Base-by-base conservation (phyloP, 2,329 filamentous ascomycete species). In the Scolecobasidium constrictum region DNA sequence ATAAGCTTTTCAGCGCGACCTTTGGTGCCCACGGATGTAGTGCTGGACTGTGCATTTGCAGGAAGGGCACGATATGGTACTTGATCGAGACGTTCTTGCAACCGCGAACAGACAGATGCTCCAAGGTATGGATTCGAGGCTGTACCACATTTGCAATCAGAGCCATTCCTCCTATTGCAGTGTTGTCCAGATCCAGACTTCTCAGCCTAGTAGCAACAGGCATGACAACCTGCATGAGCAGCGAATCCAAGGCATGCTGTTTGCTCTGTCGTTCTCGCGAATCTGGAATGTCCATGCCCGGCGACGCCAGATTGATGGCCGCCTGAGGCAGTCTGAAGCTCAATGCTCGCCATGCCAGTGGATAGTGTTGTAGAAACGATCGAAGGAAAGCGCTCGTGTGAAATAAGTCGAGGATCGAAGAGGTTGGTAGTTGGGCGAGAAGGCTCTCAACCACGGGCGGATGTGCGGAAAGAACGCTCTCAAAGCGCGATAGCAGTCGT, bases 1-100 rank as follows among this genome's bases (percentile, higher is more conserved):
- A 78, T 6, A 78, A 62, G 54, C 72, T 76, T 56, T 72, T 75
- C 44, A 78, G 44, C 57, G 58, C 60, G 67, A 66, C 3, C 39
- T 38, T 37, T 16, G 19, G 33, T 5, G 18, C 31, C 39, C 39
- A 42, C 5, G 43, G 28, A 23, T 41, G 17, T 13, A 35, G 23
- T 33, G 37, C 28, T n/a, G 58, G 66, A 4, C 60, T 58, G 62
- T 63, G 61, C 3, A 63, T 56, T 47, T 61, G 62, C 34, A 66
- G 64, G 49, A 75, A 77, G 2, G 75, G 75, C 42, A 77, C 72
- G 46, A 78, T 73, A 52, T 78, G 74, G 53, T 78, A 78, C 53
- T 78, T 78, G 49, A 78, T 67, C 11, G 73, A 77, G 28, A 78
- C 75, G 54, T 78, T 77, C 58, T 78, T 77, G 63, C 75, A 78